Conservation (phyloP, 1,284 basidiomycete species). For the Malassezia slooffiae region DNA sequence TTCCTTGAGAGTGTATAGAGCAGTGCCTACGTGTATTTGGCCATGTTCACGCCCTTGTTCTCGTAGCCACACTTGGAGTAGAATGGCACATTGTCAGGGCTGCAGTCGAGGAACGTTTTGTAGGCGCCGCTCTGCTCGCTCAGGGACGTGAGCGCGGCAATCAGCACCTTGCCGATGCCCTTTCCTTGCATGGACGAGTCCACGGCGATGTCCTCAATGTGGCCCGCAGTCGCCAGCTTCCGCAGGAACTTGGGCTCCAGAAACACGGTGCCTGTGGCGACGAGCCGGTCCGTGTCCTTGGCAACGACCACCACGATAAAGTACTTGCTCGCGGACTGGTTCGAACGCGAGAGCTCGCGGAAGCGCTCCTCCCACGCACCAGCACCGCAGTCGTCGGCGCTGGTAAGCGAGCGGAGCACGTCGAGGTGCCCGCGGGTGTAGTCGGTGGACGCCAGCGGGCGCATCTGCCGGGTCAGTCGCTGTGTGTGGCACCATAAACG, state of each 20-base stretch:
- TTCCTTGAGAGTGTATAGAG: conserved; percentile 23
- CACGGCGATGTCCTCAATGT: conserved; percentile 96
- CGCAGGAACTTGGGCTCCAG: conserved; percentile 87
- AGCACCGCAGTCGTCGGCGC: conserved; percentile 64
- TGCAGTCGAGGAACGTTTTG: conserved; percentile 95
- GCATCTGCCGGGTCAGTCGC: conserved; percentile 60
- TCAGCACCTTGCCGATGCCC: conserved; percentile 74
- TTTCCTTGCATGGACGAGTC: conserved; percentile 75
- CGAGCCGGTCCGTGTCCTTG: conserved; percentile 63
- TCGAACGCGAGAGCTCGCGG: conserved; percentile 5
- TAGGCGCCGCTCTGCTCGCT: conserved; percentile 67
- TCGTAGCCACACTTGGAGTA: conserved; percentile 80
- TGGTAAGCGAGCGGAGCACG: conserved; percentile 69
- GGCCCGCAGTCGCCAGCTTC: conserved; percentile 67
- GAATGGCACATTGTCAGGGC: conserved; percentile 85
- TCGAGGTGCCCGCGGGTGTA: conserved; percentile 70
- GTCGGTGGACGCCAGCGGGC: conserved; percentile 77
- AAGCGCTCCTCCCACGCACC: conserved; percentile 49
- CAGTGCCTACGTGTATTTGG: conserved; percentile 17
- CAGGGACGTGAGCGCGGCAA: conserved; percentile 66
- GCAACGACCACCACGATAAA: conserved; percentile 74
- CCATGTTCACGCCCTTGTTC: conserved; percentile 43
- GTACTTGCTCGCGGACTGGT: conserved; percentile 51
- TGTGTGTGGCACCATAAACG: neutral
- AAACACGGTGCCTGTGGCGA: conserved; percentile 73